Base-by-base conservation (phyloP, 164 flowering plant species). In the Akebia trifoliata region DNA sequence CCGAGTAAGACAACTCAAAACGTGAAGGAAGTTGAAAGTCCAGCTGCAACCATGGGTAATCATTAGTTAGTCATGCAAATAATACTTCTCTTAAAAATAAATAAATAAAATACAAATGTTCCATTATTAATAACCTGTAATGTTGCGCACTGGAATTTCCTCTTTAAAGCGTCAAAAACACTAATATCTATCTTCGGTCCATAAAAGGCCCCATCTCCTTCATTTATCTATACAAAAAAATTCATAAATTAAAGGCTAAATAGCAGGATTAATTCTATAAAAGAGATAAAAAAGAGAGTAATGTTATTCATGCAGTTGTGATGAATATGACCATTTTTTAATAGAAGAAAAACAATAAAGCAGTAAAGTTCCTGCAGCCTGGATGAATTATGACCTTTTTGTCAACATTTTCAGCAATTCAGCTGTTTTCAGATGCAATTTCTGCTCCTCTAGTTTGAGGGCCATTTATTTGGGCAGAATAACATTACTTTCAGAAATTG, bases 141-240 rank as follows among this genome's bases (percentile, higher is more conserved):
- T 10, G 99, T 94, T 21, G 99, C 99, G 74, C 97, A 87, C 74
- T 94, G 99, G 58, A 84, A 90, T 61, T 90, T 94, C 71, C 99
- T 87, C 56, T 81, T 90, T 58, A 90, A 67, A 45, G 99, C 97
- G 74, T 90, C 97, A 60, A 94, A 87, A 43, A 94, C 96, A 63
- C 86, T 80, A 62, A 94, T 90, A 63, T 94, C 99, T 59, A 94
- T 94, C 58, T 94, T 94, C 45, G 99, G 99, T 50, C 99, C 99
- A 72, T 94, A 94, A 77, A 94, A 94, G 67, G 99, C 99, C 59
- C 99, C 99, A 76, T 94, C 97, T 38, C 81, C 99, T 78, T 88
- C 95, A 74, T 94, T 82, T 44, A 90, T 70, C 99, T 94, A 77
- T 22, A 44, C 2, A 55, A 34, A 4, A 30, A 22, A 25, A 32